A percentile compares a stretch with the other conserved stretches of the same genome.
Evolutionary conservation across 2,329 filamentous ascomycete species (phyloP).

Genomic region (Didymella pinodella): DNA sequence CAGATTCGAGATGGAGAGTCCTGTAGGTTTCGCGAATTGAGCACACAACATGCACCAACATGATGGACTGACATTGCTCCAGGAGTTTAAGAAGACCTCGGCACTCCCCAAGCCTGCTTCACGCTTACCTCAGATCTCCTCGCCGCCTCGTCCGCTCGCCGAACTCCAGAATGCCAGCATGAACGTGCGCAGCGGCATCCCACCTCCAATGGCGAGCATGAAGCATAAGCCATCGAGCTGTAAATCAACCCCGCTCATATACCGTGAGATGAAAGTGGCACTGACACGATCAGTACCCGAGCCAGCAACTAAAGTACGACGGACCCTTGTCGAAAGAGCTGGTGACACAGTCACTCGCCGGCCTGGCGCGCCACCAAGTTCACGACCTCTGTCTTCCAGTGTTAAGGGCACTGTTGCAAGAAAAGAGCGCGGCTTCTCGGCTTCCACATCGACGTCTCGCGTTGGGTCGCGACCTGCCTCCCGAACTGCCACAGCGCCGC

Average conservation of each 20-base stretch:
- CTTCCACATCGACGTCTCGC: conserved; percentile 46
- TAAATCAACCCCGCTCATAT: conserved; percentile 40
- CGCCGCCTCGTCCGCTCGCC: conserved; percentile 49
- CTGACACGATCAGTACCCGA: conserved; percentile 53
- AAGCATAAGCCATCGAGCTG: conserved; percentile 63
- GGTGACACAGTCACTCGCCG: conserved; percentile 57
- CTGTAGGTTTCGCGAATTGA: conserved; percentile 31
- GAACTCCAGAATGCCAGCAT: conserved; percentile 62
- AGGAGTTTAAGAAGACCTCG: conserved; percentile 41
- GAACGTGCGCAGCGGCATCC: conserved; percentile 62
- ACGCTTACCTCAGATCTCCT: conserved; percentile 35
- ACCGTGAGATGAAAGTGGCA: conserved; percentile 19
- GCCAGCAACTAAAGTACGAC: conserved; percentile 57
- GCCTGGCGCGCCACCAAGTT: conserved; percentile 53
- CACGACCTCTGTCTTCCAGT: conserved; percentile 50
- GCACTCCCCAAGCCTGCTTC: conserved; percentile 42
- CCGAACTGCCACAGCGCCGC: conserved; percentile 55
- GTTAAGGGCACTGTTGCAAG: conserved; percentile 58
- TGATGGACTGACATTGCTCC: conserved; percentile 23
- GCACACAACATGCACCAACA: conserved; percentile 12
- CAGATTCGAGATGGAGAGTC: conserved; percentile 41
- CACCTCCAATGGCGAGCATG: conserved; percentile 54
- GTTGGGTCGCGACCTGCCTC: conserved; percentile 54
- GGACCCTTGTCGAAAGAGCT: conserved; percentile 59
- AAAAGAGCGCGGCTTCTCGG: conserved; percentile 47